A percentile compares a stretch with the other conserved stretches of the same genome.
These are phyloP conservation scores for Arabidopsis hybrid DNA, from an alignment of 441 rosid species.

Conservation along the genomic window DNA sequence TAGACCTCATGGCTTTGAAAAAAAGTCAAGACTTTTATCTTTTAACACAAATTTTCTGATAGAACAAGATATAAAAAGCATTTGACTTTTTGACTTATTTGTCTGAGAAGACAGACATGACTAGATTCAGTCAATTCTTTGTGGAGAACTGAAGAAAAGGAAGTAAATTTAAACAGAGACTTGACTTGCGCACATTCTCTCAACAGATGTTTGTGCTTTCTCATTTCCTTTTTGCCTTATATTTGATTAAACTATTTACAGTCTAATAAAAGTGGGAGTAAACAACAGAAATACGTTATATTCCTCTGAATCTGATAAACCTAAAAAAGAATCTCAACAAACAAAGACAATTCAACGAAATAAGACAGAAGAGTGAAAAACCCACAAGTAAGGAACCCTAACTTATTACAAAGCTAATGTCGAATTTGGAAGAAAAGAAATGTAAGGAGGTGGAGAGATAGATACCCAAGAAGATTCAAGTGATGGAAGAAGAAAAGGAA, in stretches of 20 bases:
- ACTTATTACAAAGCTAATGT: slow-evolving; percentile 21
- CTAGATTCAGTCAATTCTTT: slow-evolving; percentile 41
- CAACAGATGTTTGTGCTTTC: slow-evolving; percentile 46
- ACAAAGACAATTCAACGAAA: background rate
- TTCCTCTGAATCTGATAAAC: slow-evolving; percentile 38
- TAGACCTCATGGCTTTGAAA: background rate
- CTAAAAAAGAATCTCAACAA: slow-evolving; percentile 29
- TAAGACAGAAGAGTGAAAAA: background rate
- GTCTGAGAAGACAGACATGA: slow-evolving; percentile 38
- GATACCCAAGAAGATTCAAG: slow-evolving; percentile 37
- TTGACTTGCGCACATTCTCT: slow-evolving; percentile 28
- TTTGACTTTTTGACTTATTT: slow-evolving; percentile 43
- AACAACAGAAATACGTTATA: slow-evolving; percentile 9
- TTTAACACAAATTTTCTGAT: slow-evolving; percentile 4
- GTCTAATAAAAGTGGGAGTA: slow-evolving; percentile 9
- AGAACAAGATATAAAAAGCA: slow-evolving; percentile 28
- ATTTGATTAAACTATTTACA: slow-evolving; percentile 13
- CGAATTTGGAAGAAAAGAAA: background rate
- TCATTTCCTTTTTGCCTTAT: slow-evolving; percentile 23
- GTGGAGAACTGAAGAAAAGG: slow-evolving; percentile 31
- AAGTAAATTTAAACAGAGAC: slow-evolving; percentile 32
- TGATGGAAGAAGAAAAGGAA: background rate
- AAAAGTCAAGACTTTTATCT: no score
- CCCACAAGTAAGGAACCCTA: slow-evolving; percentile 35
- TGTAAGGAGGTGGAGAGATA: slow-evolving; percentile 22